phyloP scores from a whole-genome alignment of 2,329 filamentous ascomycete genomes.

The Pseudogymnoascus sp. region DNA sequence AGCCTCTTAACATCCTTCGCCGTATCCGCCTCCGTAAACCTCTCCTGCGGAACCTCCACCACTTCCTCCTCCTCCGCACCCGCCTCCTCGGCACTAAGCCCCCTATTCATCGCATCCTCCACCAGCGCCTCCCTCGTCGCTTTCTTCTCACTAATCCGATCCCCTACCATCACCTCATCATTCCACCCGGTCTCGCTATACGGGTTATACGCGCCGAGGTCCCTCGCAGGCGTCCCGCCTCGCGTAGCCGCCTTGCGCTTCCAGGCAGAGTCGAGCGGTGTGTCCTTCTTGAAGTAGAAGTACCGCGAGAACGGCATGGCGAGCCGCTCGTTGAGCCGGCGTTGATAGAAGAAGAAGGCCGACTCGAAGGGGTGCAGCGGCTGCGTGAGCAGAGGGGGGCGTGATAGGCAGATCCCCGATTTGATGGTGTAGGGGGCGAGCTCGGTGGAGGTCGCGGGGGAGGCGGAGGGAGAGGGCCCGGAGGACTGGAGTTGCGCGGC shows the following conservation, averaged over 20 bases:
- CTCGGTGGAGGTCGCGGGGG: slow-evolving; percentile 11
- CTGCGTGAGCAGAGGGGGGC: slow-evolving; percentile 78
- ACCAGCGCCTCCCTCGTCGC: slow-evolving; percentile 60
- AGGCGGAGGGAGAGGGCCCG: slow-evolving; percentile 17
- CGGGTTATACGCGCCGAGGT: slow-evolving; percentile 77
- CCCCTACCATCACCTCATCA: slow-evolving; percentile 76
- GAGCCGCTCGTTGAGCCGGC: slow-evolving; percentile 87
- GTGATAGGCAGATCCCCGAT: slow-evolving; percentile 74
- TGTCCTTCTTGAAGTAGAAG: slow-evolving; percentile 93
- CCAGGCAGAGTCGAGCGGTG: slow-evolving; percentile 79
- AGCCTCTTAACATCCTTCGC: slow-evolving; percentile 67
- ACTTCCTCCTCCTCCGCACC: slow-evolving; percentile 41
- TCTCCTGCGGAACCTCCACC: slow-evolving; percentile 60
- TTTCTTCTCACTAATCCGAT: slow-evolving; percentile 54
- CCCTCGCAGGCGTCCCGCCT: slow-evolving; percentile 63
- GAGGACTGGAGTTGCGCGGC: slow-evolving; percentile 21
- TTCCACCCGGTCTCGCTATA: slow-evolving; percentile 71
- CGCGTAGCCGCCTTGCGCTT: slow-evolving; percentile 75
- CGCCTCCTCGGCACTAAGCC: slow-evolving; percentile 31
- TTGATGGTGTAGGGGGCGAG: slow-evolving; percentile 35
- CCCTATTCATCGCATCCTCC: slow-evolving; percentile 59
- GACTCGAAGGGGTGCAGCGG: slow-evolving; percentile 81
- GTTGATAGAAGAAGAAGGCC: slow-evolving; percentile 93
- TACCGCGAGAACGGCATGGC: slow-evolving; percentile 78
- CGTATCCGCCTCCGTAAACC: slow-evolving; percentile 70